These are phyloP conservation scores for Daldinia vernicosa DNA, from an alignment of 495 filamentous ascomycete species.

Conservation along the genomic window DNA sequence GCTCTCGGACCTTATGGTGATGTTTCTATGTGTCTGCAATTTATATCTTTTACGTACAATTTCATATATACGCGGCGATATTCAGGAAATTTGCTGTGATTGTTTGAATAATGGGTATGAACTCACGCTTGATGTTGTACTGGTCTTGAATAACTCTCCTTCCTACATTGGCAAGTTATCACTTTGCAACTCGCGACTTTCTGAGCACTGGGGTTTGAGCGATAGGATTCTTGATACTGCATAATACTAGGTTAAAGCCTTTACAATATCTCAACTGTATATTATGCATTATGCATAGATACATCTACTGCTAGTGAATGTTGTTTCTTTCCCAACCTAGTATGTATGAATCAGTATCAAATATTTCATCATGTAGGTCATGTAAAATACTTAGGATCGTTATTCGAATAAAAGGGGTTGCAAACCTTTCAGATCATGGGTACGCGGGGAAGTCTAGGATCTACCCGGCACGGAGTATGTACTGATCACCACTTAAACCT, in stretches of 20 bases:
- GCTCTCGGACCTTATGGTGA: constrained; percentile 36
- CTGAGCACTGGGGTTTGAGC: background rate
- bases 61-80: background rate
- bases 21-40: constrained; percentile 9
- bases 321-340: constrained; percentile 23
- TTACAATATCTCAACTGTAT: constrained; percentile 15
- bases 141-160: constrained; percentile 14
- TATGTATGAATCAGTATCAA: background rate
- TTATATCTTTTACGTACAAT: constrained; percentile 7
- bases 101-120: constrained; percentile 2
- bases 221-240: background rate
- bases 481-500: background rate
- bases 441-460: constrained; percentile 23
- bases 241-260: background rate
- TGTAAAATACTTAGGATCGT: constrained; percentile 9
- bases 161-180: background rate
- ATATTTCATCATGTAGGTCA: constrained; percentile 20
- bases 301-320: background rate
- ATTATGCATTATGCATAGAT: constrained; percentile 28
- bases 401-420: background rate
- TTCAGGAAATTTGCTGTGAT: constrained; percentile 9
- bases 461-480: constrained; percentile 17
- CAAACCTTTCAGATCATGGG: constrained; percentile 5
- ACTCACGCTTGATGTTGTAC: constrained; percentile 22
- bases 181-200: background rate